Evolutionary conservation across 805 yeast genomes (phyloP).

Genomic region (Candida chauliodis): DNA sequence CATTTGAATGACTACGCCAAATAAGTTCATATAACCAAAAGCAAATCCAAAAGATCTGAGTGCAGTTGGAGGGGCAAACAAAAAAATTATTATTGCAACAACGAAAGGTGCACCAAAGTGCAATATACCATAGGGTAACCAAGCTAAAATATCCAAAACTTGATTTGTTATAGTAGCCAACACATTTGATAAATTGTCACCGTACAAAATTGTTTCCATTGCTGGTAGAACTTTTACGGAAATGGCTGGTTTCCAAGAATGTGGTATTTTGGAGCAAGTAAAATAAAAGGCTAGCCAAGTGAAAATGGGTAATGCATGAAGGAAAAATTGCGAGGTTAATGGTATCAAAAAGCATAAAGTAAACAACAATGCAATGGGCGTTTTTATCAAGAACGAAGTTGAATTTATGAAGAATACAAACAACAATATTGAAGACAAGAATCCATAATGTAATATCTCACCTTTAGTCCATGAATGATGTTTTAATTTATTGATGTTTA

Average conservation of each 20-base stretch:
- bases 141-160: constrained; percentile 76
- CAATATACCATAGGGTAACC: constrained; percentile 91
- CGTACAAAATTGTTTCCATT: constrained; percentile 85
- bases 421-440: constrained; percentile 48
- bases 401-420: constrained; percentile 61
- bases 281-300: constrained; percentile 85
- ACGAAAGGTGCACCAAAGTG: constrained; percentile 92
- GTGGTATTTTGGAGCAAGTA: constrained; percentile 70
- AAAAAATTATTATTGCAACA: constrained; percentile 69
- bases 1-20: constrained; percentile 81
- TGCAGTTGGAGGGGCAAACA: constrained; percentile 90
- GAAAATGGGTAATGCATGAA: constrained; percentile 77
- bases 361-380: constrained; percentile 40
- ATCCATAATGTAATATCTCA: constrained; percentile 53
- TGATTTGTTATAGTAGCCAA: constrained; percentile 69
- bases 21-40: constrained; percentile 89
- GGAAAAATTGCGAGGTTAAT: constrained; percentile 75
- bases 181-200: constrained; percentile 82
- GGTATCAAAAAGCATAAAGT: constrained; percentile 59
- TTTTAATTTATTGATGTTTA: constrained; percentile 39
- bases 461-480: constrained; percentile 38
- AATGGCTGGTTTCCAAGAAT: constrained; percentile 79
- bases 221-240: constrained; percentile 87
- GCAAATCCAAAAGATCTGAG: constrained; percentile 84
- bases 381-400: constrained; percentile 42